These are phyloP conservation scores for Pythium vanterpoolii DNA, from an alignment of 352 stramenopile genomes.

Conservation along the genomic window DNA sequence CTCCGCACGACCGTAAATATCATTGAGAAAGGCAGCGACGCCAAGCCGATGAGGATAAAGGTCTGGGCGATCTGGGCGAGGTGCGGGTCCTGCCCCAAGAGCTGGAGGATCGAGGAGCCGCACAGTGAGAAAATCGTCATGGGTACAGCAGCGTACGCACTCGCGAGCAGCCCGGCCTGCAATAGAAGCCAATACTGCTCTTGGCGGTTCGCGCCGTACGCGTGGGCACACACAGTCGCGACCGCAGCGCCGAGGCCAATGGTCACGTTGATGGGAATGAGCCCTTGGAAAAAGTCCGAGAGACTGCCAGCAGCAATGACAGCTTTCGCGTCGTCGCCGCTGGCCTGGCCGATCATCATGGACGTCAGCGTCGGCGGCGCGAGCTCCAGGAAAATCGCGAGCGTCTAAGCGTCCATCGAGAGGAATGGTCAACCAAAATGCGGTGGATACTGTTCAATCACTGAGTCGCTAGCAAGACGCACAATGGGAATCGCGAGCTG, in stretches of 20 bases:
- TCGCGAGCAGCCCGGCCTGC: slow-evolving; percentile 47
- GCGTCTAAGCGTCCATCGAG: slow-evolving; percentile 21
- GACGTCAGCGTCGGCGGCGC: slow-evolving; percentile 40
- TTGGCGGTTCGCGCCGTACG: slow-evolving; percentile 48
- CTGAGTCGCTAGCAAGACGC: background rate
- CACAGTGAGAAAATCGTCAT: slow-evolving; percentile 33
- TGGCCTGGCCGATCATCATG: slow-evolving; percentile 59
- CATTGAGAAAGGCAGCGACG: slow-evolving; percentile 41
- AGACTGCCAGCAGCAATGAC: slow-evolving; percentile 54
- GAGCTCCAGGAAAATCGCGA: slow-evolving; percentile 46
- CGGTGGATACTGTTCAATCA: background rate
- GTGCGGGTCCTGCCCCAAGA: slow-evolving; percentile 45
- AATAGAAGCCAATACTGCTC: slow-evolving; percentile 52
- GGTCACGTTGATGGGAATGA: slow-evolving; percentile 41
- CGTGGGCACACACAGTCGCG: slow-evolving; percentile 57
- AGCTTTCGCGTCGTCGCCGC: slow-evolving; percentile 22
- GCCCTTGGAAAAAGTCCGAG: slow-evolving; percentile 43
- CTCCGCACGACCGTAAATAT: slow-evolving; percentile 34
- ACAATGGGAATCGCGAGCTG: slow-evolving; percentile 16
- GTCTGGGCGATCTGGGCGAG: slow-evolving; percentile 40
- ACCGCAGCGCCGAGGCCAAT: slow-evolving; percentile 48
- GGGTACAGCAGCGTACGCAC: slow-evolving; percentile 28
- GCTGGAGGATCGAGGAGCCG: slow-evolving; percentile 36
- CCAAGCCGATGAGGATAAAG: slow-evolving; percentile 35
- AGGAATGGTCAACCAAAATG: no score